Evolutionary conservation across 495 filamentous ascomycete species (phyloP).

Genomic region (Penicillium goetzii): DNA sequence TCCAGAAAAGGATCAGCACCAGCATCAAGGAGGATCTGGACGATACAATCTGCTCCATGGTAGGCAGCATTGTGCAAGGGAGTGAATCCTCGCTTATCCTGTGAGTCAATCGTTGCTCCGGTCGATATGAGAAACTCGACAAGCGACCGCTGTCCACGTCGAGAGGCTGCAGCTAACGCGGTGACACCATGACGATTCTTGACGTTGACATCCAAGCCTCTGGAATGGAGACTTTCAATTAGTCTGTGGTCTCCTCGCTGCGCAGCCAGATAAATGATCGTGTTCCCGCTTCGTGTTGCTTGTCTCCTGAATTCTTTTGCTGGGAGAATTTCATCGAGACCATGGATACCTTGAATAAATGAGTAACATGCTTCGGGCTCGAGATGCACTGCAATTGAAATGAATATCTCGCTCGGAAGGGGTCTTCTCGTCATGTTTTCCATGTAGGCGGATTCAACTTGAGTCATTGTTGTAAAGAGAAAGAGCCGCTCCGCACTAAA

Average conservation of each 20-base stretch:
- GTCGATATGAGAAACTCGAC: not conserved
- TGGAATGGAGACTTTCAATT: not conserved
- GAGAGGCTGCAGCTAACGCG: not conserved
- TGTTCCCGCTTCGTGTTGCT: not conserved
- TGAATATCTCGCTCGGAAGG: constrained; percentile 4
- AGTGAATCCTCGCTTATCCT: not conserved
- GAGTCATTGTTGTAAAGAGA: too few species aligned
- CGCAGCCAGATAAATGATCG: not conserved
- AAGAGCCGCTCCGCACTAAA: too few species aligned
- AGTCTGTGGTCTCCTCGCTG: not conserved
- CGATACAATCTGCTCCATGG: not conserved
- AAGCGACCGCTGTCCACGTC: not conserved
- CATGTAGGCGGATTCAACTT: too few species aligned
- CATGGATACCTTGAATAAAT: not conserved
- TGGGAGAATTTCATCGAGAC: not conserved
- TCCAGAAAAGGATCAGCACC: not conserved
- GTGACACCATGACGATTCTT: not conserved
- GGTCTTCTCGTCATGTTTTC: not conserved
- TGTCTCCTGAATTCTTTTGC: not conserved
- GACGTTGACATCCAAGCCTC: not conserved
- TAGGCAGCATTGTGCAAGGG: not conserved
- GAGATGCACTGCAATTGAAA: constrained; percentile 3
- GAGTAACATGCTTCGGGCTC: not conserved
- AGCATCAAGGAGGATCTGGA: not conserved
- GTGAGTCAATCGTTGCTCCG: not conserved